Percentiles rank a stretch among this genome's conserved stretches.
These are phyloP conservation scores for Narthecium ossifragum DNA, from an alignment of 106 monocot genomes.

Conservation along the genomic window DNA sequence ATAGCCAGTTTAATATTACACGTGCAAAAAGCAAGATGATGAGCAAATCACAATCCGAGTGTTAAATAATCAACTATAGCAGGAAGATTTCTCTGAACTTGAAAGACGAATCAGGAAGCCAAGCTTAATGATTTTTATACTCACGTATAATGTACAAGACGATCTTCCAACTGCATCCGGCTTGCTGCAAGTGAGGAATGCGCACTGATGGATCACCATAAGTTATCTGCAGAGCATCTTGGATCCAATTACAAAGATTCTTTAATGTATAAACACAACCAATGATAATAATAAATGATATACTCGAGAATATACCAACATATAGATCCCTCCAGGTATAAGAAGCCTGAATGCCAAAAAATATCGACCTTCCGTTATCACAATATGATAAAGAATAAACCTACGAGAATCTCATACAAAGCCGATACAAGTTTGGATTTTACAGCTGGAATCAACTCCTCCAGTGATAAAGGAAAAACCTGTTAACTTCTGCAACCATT, in stretches of 20 bases:
- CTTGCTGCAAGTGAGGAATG: constrained; percentile 65
- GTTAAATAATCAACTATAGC: not conserved
- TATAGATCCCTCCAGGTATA: constrained; percentile 83
- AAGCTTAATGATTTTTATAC: constrained; percentile 6
- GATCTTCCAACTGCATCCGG: constrained; percentile 77
- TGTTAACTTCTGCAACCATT: constrained; percentile 92
- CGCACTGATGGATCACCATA: constrained; percentile 92
- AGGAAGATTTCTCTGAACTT: too few species aligned
- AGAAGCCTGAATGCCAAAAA: constrained; percentile 59
- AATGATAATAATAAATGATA: not conserved
- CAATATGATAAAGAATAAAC: too few species aligned
- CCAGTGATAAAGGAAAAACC: constrained; percentile 34
- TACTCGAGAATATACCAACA: constrained; percentile 54
- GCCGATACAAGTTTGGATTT: too few species aligned
- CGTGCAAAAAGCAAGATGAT: not conserved
- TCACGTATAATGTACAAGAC: constrained; percentile 72
- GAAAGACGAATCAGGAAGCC: not conserved
- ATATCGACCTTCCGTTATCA: too few species aligned
- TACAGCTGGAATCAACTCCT: not conserved
- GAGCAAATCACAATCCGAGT: not conserved
- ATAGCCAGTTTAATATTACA: not conserved
- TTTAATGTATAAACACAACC: not conserved
- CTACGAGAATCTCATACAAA: too few species aligned
- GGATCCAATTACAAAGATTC: not conserved
- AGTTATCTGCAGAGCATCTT: constrained; percentile 52